Conservation (phyloP, 352 stramenopile genomes). For the Globisporangium sylvaticum region DNA sequence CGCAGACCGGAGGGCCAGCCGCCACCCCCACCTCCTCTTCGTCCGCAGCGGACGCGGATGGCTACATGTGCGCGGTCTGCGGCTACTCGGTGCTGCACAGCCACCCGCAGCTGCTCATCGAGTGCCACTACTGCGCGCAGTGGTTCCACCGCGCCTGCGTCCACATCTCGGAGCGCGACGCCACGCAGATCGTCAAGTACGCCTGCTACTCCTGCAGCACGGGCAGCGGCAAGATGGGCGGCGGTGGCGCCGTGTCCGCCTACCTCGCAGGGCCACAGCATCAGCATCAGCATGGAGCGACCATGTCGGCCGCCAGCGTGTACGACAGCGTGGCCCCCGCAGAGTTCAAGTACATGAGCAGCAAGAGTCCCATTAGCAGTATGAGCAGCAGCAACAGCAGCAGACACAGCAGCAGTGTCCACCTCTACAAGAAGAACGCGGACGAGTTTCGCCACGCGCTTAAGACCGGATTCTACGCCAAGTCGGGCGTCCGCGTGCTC, state of each 20-base stretch:
- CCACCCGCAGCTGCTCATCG: conserved; percentile 35
- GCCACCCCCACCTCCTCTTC: neutral
- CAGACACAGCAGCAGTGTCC: neutral
- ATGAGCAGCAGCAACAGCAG: neutral
- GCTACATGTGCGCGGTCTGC: conserved; percentile 16
- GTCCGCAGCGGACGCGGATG: conserved; percentile 4
- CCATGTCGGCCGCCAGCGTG: neutral
- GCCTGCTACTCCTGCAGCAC: conserved; percentile 37
- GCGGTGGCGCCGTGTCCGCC: conserved; percentile 24
- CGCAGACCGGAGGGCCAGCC: neutral
- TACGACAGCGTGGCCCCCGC: conserved; percentile 2
- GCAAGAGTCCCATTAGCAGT: neutral
- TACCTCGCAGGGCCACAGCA: conserved; percentile 2
- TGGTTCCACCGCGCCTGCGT: conserved; percentile 56
- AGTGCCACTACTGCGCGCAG: conserved; percentile 48
- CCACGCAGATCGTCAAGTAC: conserved; percentile 45
- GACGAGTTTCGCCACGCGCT: conserved; percentile 39
- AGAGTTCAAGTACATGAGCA: conserved; percentile 2
- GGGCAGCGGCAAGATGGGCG: conserved; percentile 35
- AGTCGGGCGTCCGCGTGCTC: conserved; percentile 33
- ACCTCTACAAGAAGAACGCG: conserved; percentile 35
- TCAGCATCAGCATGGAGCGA: conserved; percentile 2
- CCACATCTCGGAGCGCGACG: conserved; percentile 37
- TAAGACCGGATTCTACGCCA: conserved; percentile 30
- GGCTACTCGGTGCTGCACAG: conserved; percentile 17